A percentile compares a stretch with the other conserved stretches of the same genome.
Conservation (phyloP, 352 stramenopile genomes). For the Pelagophyceae sp. region DNA sequence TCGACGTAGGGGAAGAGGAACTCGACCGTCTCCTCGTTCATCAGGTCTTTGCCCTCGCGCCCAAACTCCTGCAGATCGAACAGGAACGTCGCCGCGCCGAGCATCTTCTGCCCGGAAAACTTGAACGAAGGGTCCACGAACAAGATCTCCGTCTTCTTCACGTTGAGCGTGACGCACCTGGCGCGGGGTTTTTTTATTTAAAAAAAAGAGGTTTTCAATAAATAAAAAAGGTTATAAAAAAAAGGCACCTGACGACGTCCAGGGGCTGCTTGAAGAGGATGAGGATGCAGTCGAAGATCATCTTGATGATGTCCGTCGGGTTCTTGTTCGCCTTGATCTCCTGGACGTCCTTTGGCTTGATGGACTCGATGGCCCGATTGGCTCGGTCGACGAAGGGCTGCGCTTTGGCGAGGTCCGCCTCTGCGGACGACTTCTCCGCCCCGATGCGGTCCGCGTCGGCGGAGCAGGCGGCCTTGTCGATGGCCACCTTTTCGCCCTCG, state of each 20-base stretch:
- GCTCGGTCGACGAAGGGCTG: constrained; percentile 89
- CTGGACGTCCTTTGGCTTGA: constrained; percentile 92
- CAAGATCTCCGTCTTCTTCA: constrained; percentile 90
- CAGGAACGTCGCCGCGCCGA: constrained; percentile 92
- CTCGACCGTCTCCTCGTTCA: constrained; percentile 98
- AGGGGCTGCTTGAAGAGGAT: constrained; percentile 90
- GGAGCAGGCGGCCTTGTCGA: constrained; percentile 92
- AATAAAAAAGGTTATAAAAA: too few species aligned
- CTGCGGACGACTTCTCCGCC: constrained; percentile 85
- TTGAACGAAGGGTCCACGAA: constrained; percentile 95
- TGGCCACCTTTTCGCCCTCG: constrained; percentile 86
- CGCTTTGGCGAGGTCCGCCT: constrained; percentile 90
- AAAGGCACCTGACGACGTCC: constrained; percentile 37
- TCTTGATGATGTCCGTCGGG: constrained; percentile 93
- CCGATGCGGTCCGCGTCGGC: constrained; percentile 86
- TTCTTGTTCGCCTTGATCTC: constrained; percentile 97
- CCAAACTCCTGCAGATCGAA: constrained; percentile 91
- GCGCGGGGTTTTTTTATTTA: too few species aligned
- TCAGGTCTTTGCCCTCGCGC: constrained; percentile 87
- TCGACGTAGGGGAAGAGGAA: constrained; percentile 91
- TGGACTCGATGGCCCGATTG: constrained; percentile 92
- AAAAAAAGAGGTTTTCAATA: too few species aligned
- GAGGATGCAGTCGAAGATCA: constrained; percentile 94
- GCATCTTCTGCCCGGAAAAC: constrained; percentile 81
- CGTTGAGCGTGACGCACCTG: constrained; percentile 84